A percentile compares a stretch with the other conserved stretches of the same genome.
These are phyloP conservation scores for Calonectria crousiana DNA, from an alignment of 2,329 filamentous ascomycete species.

Conservation along the genomic window DNA sequence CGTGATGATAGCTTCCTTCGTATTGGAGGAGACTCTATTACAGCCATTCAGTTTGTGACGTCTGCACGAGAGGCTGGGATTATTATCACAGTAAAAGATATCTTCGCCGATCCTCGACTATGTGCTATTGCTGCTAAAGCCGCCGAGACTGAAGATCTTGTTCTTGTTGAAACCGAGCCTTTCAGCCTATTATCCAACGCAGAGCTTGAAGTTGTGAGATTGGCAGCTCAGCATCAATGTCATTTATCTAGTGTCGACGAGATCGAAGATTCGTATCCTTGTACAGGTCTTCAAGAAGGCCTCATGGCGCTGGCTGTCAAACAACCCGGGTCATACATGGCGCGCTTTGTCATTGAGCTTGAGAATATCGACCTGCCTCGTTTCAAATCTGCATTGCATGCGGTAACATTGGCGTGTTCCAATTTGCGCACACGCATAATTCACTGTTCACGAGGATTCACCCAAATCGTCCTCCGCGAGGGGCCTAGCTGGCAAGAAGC, in stretches of 20 bases:
- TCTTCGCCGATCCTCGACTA: slow-evolving; percentile 20
- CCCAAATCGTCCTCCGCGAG: background rate
- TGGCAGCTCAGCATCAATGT: background rate
- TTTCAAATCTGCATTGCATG: background rate
- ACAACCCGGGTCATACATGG: slow-evolving; percentile 21
- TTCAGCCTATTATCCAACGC: background rate
- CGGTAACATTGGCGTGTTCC: background rate
- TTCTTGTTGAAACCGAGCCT: background rate
- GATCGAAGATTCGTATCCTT: background rate
- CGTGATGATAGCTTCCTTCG: slow-evolving; percentile 25
- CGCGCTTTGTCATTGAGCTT: background rate
- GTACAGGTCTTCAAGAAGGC: background rate
- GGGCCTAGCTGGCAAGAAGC: background rate
- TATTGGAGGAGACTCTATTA: slow-evolving; percentile 27
- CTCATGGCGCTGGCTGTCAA: slow-evolving; percentile 14
- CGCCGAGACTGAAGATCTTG: background rate
- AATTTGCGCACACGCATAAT: slow-evolving; percentile 10
- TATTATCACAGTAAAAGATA: slow-evolving; percentile 13
- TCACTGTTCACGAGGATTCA: background rate
- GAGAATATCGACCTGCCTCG: background rate
- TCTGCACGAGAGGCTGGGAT: background rate
- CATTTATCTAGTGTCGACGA: background rate
- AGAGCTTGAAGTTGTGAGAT: background rate
- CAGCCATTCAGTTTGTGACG: slow-evolving; percentile 41
- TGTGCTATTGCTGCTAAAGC: background rate